Conservation (phyloP, 2,329 filamentous ascomycete genomes). For the Penicillium concentricum region DNA sequence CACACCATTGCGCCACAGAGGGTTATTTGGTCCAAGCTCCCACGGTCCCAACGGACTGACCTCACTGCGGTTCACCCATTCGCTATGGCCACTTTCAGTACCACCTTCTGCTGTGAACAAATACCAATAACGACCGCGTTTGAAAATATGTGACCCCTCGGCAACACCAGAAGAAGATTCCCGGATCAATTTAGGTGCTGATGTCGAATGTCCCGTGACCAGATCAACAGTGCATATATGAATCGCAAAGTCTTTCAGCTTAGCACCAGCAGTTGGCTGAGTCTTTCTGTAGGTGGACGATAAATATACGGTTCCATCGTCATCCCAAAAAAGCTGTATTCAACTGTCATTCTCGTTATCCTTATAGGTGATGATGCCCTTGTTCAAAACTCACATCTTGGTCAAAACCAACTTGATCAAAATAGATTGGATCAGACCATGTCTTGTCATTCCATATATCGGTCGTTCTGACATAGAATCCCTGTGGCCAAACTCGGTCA, state of each 20-base stretch:
- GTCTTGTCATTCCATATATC: slow-evolving; percentile 53
- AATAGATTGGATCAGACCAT: slow-evolving; percentile 57
- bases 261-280: slow-evolving; percentile 38
- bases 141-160: slow-evolving; percentile 58
- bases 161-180: slow-evolving; percentile 46
- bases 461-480: slow-evolving; percentile 55
- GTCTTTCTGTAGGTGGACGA: slow-evolving; percentile 42
- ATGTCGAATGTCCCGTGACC: slow-evolving; percentile 32
- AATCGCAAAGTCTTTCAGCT: slow-evolving; percentile 53
- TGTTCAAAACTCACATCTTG: slow-evolving; percentile 47
- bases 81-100: slow-evolving; percentile 60
- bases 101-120: slow-evolving; percentile 56
- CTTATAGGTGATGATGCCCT: neutral
- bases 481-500: slow-evolving; percentile 52
- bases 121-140: slow-evolving; percentile 54
- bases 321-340: slow-evolving; percentile 51
- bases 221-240: slow-evolving; percentile 38
- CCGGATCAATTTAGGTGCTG: slow-evolving; percentile 41
- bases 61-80: slow-evolving; percentile 57
- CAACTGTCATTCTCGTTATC: neutral
- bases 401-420: slow-evolving; percentile 56
- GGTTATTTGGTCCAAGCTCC: slow-evolving; percentile 58
- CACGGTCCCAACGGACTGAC: slow-evolving; percentile 60
- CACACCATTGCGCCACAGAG: slow-evolving; percentile 54
- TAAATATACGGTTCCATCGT: slow-evolving; percentile 52